These are phyloP conservation scores for Fusarium tricinctum DNA, from an alignment of 2,329 filamentous ascomycete species.

Conservation along the genomic window DNA sequence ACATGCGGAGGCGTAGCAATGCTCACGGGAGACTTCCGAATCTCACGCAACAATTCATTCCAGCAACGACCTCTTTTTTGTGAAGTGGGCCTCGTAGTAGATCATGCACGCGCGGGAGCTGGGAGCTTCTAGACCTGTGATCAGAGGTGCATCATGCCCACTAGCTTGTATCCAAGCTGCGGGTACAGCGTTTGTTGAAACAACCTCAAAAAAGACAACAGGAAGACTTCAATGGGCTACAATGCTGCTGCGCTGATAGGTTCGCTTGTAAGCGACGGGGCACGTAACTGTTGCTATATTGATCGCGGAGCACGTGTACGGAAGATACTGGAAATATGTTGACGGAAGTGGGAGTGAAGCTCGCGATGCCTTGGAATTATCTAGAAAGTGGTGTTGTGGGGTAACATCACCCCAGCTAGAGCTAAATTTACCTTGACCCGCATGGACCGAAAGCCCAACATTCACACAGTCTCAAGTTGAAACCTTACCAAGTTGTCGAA, in stretches of 20 bases:
- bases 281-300: slow-evolving; percentile 4
- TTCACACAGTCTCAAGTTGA: not conserved
- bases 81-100: slow-evolving; percentile 17
- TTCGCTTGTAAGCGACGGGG: slow-evolving; percentile 43
- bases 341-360: slow-evolving; percentile 34
- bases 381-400: slow-evolving; percentile 48
- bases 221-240: not conserved
- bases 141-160: slow-evolving; percentile 24
- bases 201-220: slow-evolving; percentile 21
- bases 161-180: slow-evolving; percentile 1
- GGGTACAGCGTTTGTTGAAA: slow-evolving; percentile 35
- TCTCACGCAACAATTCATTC: slow-evolving; percentile 11
- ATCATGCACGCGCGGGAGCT: slow-evolving; percentile 45
- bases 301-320: slow-evolving; percentile 14
- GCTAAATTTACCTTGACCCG: slow-evolving; percentile 21
- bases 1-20: slow-evolving; percentile 36
- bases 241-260: slow-evolving; percentile 34
- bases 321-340: not conserved
- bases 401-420: slow-evolving; percentile 34
- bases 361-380: slow-evolving; percentile 45
- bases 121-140: slow-evolving; percentile 27
- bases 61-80: not conserved
- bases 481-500: slow-evolving; percentile 12
- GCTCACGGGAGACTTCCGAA: slow-evolving; percentile 34
- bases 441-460: slow-evolving; percentile 1